Conservation (phyloP, 1,284 basidiomycete genomes). For the Irpex lacteus region DNA sequence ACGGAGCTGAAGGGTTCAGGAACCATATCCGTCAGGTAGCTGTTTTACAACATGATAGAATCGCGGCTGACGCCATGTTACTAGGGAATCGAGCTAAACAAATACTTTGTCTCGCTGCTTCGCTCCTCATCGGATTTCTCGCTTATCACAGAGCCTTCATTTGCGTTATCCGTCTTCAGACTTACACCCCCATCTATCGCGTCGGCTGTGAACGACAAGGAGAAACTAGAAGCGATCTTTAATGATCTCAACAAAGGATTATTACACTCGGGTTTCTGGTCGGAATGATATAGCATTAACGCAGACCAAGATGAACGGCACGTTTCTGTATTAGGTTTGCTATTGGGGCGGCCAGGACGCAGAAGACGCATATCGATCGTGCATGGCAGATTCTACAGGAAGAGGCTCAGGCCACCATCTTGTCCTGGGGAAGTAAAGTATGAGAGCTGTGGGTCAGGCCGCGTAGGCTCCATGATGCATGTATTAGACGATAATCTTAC, state of each 20-base stretch:
- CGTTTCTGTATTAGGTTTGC: conserved; percentile 75
- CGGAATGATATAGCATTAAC: conserved; percentile 74
- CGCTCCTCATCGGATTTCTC: conserved; percentile 37
- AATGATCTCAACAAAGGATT: conserved; percentile 69
- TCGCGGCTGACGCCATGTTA: background rate
- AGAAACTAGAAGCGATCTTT: conserved; percentile 32
- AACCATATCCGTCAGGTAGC: conserved; percentile 66
- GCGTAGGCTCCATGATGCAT: background rate
- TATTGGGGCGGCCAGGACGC: conserved; percentile 70
- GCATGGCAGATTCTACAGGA: conserved; percentile 57
- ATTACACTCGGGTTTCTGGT: conserved; percentile 56
- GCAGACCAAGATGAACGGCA: conserved; percentile 70
- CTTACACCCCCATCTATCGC: conserved; percentile 38
- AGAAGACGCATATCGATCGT: conserved; percentile 57
- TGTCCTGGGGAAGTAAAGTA: conserved; percentile 20
- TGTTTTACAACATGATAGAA: conserved; percentile 10
- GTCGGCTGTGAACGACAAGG: conserved; percentile 1
- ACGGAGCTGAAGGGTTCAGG: conserved; percentile 77
- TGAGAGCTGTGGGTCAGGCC: background rate
- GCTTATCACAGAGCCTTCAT: conserved; percentile 33
- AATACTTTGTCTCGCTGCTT: conserved; percentile 58
- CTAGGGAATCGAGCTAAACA: conserved; percentile 64
- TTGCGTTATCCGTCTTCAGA: conserved; percentile 73
- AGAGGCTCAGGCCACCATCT: conserved; percentile 43
- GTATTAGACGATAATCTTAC: too few species aligned